These are phyloP conservation scores for Cymbopogon flexuosus DNA, from an alignment of 202 grass and related monocot species.

Conservation along the genomic window DNA sequence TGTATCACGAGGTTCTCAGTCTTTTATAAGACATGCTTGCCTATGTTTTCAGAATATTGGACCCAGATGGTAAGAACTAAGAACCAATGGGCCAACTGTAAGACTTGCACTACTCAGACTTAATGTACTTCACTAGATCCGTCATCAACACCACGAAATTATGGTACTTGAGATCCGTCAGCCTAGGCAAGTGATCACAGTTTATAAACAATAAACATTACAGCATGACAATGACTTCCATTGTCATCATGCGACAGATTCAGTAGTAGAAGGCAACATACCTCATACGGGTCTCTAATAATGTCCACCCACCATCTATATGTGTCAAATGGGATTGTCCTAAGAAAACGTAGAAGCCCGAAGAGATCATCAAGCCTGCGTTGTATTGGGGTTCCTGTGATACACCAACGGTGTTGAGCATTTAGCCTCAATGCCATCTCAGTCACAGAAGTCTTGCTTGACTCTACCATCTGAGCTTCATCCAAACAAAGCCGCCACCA, in stretches of 20 bases:
- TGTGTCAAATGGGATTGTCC: slow-evolving; percentile 67
- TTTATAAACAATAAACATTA: neutral
- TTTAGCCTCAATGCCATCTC: slow-evolving; percentile 94
- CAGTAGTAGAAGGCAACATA: slow-evolving; percentile 35
- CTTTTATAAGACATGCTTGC: slow-evolving; percentile 15
- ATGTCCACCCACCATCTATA: slow-evolving; percentile 93
- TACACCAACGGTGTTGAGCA: slow-evolving; percentile 73
- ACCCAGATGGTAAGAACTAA: neutral
- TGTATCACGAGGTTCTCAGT: slow-evolving; percentile 6
- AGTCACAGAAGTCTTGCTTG: slow-evolving; percentile 69
- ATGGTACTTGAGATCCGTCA: neutral
- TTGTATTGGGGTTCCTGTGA: slow-evolving; percentile 94
- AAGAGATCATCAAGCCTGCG: slow-evolving; percentile 82
- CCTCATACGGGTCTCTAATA: slow-evolving; percentile 94
- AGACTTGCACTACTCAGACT: neutral
- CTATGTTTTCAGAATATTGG: slow-evolving; percentile 21
- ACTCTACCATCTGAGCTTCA: slow-evolving; percentile 97
- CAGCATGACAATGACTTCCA: neutral
- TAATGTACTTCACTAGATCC: neutral
- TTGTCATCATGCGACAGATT: slow-evolving; percentile 16
- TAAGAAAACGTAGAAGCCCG: slow-evolving; percentile 84
- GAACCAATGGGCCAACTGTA: slow-evolving; percentile 10
- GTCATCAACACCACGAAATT: neutral
- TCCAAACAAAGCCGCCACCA: slow-evolving; percentile 99
- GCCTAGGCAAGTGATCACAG: neutral